Evolutionary conservation across 1,139 yeast genomes (phyloP).

Genomic region (Sugiyamaella paludigena): DNA sequence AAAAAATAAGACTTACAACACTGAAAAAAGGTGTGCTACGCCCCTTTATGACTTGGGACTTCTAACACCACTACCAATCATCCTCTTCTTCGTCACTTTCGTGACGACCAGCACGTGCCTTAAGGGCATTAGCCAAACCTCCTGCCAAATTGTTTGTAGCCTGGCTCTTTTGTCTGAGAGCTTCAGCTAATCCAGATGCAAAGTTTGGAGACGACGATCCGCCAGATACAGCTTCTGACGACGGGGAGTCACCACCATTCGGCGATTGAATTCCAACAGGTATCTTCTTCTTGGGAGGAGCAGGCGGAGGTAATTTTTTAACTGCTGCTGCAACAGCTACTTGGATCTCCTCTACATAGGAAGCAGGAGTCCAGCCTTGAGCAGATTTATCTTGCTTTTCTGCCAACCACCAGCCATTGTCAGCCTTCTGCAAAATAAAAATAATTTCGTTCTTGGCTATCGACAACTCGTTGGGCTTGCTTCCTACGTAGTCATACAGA

Average conservation of each 20-base stretch:
- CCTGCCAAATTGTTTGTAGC: conserved; percentile 73
- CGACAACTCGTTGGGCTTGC: conserved; percentile 79
- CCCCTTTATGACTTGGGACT: background rate
- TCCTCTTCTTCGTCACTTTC: conserved; percentile 74
- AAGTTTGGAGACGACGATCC: conserved; percentile 37
- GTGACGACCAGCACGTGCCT: conserved; percentile 76
- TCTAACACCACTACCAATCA: conserved; percentile 41
- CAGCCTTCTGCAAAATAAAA: conserved; percentile 63
- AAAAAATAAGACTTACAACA: background rate
- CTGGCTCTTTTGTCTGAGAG: conserved; percentile 60
- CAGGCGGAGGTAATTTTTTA: conserved; percentile 33
- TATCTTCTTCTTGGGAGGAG: conserved; percentile 34
- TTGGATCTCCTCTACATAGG: conserved; percentile 68
- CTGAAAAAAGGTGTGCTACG: background rate
- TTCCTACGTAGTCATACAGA: conserved; percentile 84
- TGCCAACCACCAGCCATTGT: conserved; percentile 86
- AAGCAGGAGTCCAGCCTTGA: conserved; percentile 98
- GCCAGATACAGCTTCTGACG: conserved; percentile 22
- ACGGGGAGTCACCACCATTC: conserved; percentile 20
- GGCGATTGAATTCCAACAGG: conserved; percentile 28
- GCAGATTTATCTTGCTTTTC: conserved; percentile 67
- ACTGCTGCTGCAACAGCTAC: conserved; percentile 21
- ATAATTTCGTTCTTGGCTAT: conserved; percentile 72
- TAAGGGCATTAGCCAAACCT: conserved; percentile 86
- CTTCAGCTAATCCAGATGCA: conserved; percentile 74